These are phyloP conservation scores for Monilinia aucupariae DNA, from an alignment of 2,329 filamentous ascomycete species.

Conservation along the genomic window DNA sequence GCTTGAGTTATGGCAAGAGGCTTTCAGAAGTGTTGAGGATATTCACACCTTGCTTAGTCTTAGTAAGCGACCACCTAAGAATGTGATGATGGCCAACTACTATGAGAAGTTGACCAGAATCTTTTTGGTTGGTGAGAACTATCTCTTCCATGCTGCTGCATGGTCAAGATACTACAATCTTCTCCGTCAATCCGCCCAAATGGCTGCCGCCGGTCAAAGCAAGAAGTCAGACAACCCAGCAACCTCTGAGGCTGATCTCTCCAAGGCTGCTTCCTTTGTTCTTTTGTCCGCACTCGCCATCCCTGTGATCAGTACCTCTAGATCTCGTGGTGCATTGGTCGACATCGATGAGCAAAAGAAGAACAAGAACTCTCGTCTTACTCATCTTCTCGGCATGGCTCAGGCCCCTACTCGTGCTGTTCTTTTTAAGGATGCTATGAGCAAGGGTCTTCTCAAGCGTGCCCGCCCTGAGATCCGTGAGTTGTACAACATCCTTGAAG, in stretches of 20 bases:
- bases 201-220: constrained; percentile 78
- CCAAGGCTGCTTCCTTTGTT: constrained; percentile 92
- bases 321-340: constrained; percentile 90
- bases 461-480: constrained; percentile 92
- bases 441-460: constrained; percentile 89
- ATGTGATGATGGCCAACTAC: constrained; percentile 99
- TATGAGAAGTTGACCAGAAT: constrained; percentile 99
- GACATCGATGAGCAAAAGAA: constrained; percentile 96
- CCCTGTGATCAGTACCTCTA: constrained; percentile 96
- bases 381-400: constrained; percentile 90
- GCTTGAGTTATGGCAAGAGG: constrained; percentile 97
- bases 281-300: constrained; percentile 94
- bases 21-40: constrained; percentile 97
- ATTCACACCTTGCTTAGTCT: constrained; percentile 96
- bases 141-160: constrained; percentile 95
- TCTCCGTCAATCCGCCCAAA: constrained; percentile 79
- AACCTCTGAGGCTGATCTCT: constrained; percentile 81
- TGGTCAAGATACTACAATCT: constrained; percentile 98
- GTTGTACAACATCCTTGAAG: constrained; percentile 97
- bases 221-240: constrained; percentile 93
- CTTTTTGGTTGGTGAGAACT: constrained; percentile 98
- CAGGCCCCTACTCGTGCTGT: constrained; percentile 81
- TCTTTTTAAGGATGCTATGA: constrained; percentile 92
- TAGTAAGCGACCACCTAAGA: constrained; percentile 97
- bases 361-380: constrained; percentile 97